phyloP scores from a whole-genome alignment of 2,329 filamentous ascomycete species.

The Colletotrichum sp. region DNA sequence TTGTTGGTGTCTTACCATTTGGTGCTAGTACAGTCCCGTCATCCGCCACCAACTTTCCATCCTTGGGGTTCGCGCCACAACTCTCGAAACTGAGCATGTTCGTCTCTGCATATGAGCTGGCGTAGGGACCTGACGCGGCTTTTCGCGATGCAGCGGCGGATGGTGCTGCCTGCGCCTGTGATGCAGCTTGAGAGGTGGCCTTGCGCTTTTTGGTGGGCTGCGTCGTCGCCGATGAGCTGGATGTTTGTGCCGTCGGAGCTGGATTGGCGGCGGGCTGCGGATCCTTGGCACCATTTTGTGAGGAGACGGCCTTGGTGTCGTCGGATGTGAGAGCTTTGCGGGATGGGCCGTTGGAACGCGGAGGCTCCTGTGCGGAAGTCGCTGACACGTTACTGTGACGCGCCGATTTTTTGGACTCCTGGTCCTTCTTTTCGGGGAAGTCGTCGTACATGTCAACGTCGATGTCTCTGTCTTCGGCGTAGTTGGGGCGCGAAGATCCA shows the following conservation, averaged over 20 bases:
- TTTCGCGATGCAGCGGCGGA: conserved; percentile 37
- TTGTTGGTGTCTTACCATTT: conserved; percentile 72
- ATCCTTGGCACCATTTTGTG: conserved; percentile 44
- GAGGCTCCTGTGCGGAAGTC: conserved; percentile 40
- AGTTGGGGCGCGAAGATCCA: conserved; percentile 83
- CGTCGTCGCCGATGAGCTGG: conserved; percentile 54
- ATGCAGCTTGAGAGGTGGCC: conserved; percentile 52
- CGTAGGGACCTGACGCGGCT: conserved; percentile 36
- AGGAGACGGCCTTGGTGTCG: conserved; percentile 40
- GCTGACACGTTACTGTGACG: conserved; percentile 47
- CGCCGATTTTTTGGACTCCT: conserved; percentile 62
- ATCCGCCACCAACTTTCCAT: conserved; percentile 84
- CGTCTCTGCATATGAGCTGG: conserved; percentile 62
- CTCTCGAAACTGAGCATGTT: conserved; percentile 91
- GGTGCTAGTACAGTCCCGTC: conserved; percentile 84
- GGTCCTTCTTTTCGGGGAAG: conserved; percentile 59
- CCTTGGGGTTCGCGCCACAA: conserved; percentile 69
- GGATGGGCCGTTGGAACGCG: conserved; percentile 36
- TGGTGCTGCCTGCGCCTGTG: conserved; percentile 22
- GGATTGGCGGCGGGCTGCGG: conserved; percentile 28
- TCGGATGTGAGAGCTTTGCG: conserved; percentile 47
- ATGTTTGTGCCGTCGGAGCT: conserved; percentile 36
- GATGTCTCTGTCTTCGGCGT: conserved; percentile 91
- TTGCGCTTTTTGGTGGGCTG: conserved; percentile 83
- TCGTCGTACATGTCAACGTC: conserved; percentile 86